phyloP scores from a whole-genome alignment of 129 eudicot species.

The Saposhnikovia divaricata region DNA sequence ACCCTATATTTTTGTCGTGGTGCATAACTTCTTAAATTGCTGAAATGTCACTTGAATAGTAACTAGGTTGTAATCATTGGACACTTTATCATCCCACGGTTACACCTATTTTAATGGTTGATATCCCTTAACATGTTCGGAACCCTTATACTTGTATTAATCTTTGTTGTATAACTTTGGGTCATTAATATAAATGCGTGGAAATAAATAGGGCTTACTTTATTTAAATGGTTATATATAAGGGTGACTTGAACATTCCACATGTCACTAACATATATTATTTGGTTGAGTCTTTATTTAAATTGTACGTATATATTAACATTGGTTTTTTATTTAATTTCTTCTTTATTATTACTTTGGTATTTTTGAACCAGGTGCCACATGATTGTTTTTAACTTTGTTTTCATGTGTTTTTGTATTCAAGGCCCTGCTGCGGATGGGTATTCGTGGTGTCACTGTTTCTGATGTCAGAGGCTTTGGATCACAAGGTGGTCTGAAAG shows the following conservation, averaged over 20 bases:
- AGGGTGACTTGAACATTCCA: not conserved
- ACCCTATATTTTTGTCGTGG: not conserved
- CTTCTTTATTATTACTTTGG: not conserved
- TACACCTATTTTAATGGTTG: not conserved
- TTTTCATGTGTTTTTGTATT: constrained; percentile 9
- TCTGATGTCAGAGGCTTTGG: constrained; percentile 77
- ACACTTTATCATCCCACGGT: not conserved
- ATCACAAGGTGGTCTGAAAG: constrained; percentile 57
- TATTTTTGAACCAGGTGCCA: not conserved
- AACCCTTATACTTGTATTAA: not conserved
- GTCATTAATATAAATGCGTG: not conserved
- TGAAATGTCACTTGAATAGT: not conserved
- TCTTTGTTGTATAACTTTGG: not conserved
- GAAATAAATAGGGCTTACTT: not conserved
- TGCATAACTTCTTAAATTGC: not conserved
- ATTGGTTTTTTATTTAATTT: not conserved
- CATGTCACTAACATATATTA: not conserved
- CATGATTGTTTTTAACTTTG: not conserved
- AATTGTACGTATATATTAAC: not conserved
- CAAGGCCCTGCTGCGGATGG: constrained; percentile 56
- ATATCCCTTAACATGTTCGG: not conserved
- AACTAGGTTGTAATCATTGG: not conserved
- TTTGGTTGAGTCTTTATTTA: not conserved
- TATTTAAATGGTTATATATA: not conserved
- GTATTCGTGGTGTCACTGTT: constrained; percentile 62